phyloP scores from a whole-genome alignment of 768 basidiomycete species.

The Boletus tomentosulus region DNA sequence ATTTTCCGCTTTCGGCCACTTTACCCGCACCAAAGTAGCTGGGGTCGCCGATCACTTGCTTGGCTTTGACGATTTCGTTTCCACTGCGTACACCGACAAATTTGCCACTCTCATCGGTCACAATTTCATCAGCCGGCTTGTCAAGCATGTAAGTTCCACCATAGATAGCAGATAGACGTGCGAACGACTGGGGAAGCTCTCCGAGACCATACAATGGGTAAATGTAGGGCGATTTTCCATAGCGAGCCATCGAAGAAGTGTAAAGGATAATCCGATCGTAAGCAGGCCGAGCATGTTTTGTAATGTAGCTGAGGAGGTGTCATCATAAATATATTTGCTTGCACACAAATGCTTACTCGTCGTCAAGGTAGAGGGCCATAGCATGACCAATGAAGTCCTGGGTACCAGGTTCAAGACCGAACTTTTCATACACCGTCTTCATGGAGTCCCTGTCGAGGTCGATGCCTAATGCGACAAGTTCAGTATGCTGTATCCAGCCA shows the following conservation, averaged over 20 bases:
- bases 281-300: constrained; percentile 82
- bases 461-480: constrained; percentile 49
- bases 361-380: constrained; percentile 97
- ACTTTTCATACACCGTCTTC: constrained; percentile 94
- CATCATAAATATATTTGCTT: constrained; percentile 3
- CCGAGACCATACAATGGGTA: constrained; percentile 99
- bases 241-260: constrained; percentile 97
- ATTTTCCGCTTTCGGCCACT: constrained; percentile 62
- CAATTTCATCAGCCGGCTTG: constrained; percentile 88
- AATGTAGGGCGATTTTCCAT: constrained; percentile 99
- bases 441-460: constrained; percentile 88
- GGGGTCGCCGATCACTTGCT: constrained; percentile 96
- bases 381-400: constrained; percentile 99
- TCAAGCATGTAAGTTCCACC: constrained; percentile 99
- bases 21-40: constrained; percentile 89
- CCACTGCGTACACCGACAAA: constrained; percentile 91
- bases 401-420: constrained; percentile 93
- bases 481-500: background rate
- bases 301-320: constrained; percentile 69
- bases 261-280: constrained; percentile 97
- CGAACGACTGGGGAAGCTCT: constrained; percentile 98
- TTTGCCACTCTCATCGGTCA: constrained; percentile 79
- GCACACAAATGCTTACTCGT: constrained; percentile 62
- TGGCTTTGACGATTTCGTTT: constrained; percentile 91
- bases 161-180: constrained; percentile 96